These are phyloP conservation scores for Leccinellum luteum DNA, from an alignment of 768 basidiomycete genomes.

Conservation along the genomic window DNA sequence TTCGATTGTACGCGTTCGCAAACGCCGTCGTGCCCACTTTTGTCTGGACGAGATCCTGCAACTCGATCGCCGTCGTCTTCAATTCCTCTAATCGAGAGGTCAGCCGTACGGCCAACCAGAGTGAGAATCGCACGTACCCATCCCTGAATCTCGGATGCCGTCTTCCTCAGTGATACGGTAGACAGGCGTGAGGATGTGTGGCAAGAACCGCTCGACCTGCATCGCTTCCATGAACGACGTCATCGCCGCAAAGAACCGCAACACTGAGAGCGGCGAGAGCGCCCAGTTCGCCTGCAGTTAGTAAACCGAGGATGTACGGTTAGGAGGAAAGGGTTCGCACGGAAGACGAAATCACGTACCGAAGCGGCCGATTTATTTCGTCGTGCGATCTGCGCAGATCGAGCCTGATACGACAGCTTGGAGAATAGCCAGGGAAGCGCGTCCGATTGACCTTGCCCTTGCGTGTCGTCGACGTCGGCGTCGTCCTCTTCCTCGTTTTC, in stretches of 20 bases:
- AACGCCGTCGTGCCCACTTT: constrained; percentile 91
- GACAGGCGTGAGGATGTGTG: constrained; percentile 83
- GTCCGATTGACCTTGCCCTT: constrained; percentile 29
- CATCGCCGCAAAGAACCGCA: constrained; percentile 97
- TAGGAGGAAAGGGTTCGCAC: background rate
- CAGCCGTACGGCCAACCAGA: background rate
- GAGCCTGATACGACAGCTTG: constrained; percentile 84
- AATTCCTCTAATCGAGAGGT: constrained; percentile 65
- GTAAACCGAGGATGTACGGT: background rate
- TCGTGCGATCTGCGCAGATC: constrained; percentile 70
- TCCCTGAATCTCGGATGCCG: constrained; percentile 69
- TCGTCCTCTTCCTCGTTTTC: constrained; percentile 16
- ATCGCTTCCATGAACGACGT: constrained; percentile 60
- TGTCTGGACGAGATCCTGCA: constrained; percentile 82
- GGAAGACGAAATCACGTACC: constrained; percentile 1
- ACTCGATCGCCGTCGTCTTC: constrained; percentile 73
- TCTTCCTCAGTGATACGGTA: constrained; percentile 89
- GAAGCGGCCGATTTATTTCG: constrained; percentile 48
- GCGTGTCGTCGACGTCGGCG: background rate
- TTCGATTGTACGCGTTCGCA: constrained; percentile 71
- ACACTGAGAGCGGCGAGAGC: constrained; percentile 70
- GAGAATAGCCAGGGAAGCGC: constrained; percentile 93
- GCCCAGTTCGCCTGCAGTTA: constrained; percentile 70
- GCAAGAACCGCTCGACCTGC: constrained; percentile 64
- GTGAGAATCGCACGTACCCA: constrained; percentile 50